Evolutionary conservation across 2,329 filamentous ascomycete genomes (phyloP).

Genomic region (Cercospora beticola): DNA sequence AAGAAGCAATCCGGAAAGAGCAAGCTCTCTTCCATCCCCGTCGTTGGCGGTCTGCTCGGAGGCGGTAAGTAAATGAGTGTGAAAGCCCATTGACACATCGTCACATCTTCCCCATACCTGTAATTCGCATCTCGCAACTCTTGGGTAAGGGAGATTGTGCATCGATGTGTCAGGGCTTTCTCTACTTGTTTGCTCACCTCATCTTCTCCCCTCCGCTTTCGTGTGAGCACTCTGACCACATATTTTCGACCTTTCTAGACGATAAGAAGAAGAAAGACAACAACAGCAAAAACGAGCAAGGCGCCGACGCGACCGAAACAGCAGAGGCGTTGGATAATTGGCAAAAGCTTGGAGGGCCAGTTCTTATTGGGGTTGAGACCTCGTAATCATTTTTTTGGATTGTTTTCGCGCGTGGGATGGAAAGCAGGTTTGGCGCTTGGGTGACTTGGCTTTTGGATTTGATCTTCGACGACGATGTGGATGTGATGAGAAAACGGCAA

Average conservation of each 20-base stretch:
- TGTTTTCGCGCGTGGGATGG: background rate
- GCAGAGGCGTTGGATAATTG: conserved; percentile 15
- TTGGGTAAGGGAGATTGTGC: background rate
- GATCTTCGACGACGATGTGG: background rate
- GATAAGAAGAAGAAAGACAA: conserved; percentile 11
- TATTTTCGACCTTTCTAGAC: background rate
- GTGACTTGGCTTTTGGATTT: background rate
- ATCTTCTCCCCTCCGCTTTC: background rate
- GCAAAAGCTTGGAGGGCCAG: conserved; percentile 14
- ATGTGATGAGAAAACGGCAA: conserved; percentile 6
- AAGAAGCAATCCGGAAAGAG: conserved; percentile 34
- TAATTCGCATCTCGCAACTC: conserved; percentile 13
- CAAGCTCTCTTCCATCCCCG: conserved; percentile 41
- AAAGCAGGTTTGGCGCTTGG: conserved; percentile 1
- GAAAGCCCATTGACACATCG: conserved; percentile 6
- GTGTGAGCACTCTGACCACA: conserved; percentile 17
- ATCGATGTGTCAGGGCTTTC: conserved; percentile 19
- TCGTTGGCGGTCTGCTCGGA: conserved; percentile 52
- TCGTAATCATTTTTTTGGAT: background rate
- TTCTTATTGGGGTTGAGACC: conserved; percentile 14
- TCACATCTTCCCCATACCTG: conserved; percentile 14
- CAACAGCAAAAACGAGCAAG: conserved; percentile 5
- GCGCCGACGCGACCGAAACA: conserved; percentile 10
- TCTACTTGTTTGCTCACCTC: conserved; percentile 2
- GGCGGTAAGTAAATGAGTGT: conserved; percentile 39